Percentiles rank a stretch among this genome's conserved stretches.
Conservation (phyloP, 176 grass and related monocot genomes). For the Oryza meridionalis region DNA sequence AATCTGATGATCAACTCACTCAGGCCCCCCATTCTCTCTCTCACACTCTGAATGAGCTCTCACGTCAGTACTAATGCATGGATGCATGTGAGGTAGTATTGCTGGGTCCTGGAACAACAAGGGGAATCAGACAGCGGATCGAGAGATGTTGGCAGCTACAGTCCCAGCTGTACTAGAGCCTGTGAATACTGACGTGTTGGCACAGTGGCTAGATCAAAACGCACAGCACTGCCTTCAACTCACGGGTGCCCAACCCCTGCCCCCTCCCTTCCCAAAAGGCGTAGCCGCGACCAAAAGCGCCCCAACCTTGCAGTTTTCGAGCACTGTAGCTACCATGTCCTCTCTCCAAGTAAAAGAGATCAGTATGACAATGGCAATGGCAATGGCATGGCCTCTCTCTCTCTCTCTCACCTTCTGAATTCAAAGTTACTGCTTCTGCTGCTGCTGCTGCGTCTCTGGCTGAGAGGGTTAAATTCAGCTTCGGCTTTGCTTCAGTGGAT, state of each 20-base stretch:
- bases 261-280: background rate
- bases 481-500: background rate
- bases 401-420: background rate
- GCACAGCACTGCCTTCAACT: slow-evolving; percentile 17
- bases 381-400: background rate
- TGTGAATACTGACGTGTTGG: slow-evolving; percentile 12
- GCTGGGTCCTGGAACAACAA: background rate
- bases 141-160: slow-evolving; percentile 36
- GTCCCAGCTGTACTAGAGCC: background rate
- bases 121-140: slow-evolving; percentile 38
- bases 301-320: slow-evolving; percentile 44
- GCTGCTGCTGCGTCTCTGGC: background rate
- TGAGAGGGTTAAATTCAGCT: background rate
- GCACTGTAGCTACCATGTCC: slow-evolving; percentile 49
- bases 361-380: slow-evolving; percentile 13
- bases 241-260: background rate
- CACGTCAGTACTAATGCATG: background rate
- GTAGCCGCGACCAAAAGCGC: slow-evolving; percentile 24
- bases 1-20: background rate
- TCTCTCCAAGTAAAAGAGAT: background rate
- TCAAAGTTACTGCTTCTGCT: too few species aligned
- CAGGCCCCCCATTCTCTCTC: background rate
- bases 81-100: background rate
- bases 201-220: slow-evolving; percentile 1
- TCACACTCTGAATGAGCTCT: background rate